A percentile compares a stretch with the other conserved stretches of the same genome.
Evolutionary conservation across 2,329 filamentous ascomycete species (phyloP).

Genomic region (Raffaelea ambrosiae): DNA sequence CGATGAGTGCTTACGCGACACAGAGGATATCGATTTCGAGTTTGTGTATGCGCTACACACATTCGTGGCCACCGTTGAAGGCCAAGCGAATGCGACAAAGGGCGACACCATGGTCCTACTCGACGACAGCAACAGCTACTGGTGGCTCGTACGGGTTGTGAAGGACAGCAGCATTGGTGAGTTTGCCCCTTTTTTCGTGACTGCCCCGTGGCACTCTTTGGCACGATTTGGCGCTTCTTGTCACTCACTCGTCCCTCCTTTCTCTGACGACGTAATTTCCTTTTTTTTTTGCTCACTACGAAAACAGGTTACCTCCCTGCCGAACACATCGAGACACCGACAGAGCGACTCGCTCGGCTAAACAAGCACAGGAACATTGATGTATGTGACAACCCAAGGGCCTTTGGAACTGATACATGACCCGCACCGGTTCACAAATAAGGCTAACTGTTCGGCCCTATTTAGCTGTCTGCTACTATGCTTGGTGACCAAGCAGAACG

Average conservation of each 20-base stretch:
- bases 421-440: too few species aligned
- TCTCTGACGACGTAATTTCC: too few species aligned
- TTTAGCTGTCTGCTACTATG: constrained; percentile 53
- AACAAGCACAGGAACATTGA: constrained; percentile 99
- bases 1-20: constrained; percentile 76
- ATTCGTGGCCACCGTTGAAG: constrained; percentile 95
- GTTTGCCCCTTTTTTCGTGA: constrained; percentile 12
- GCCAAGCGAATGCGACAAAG: constrained; percentile 96
- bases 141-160: constrained; percentile 96
- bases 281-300: constrained; percentile 8
- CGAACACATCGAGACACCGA: constrained; percentile 97
- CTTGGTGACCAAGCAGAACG: constrained; percentile 62
- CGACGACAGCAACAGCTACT: constrained; percentile 98
- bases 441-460: background rate
- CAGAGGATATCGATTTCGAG: constrained; percentile 99
- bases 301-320: constrained; percentile 83
- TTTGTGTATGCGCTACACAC: constrained; percentile 98
- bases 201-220: background rate
- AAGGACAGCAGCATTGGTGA: constrained; percentile 90
- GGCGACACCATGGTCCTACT: constrained; percentile 97
- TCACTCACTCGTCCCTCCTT: too few species aligned
- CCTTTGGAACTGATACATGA: background rate
- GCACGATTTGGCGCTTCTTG: background rate
- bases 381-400: constrained; percentile 42
- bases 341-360: constrained; percentile 81